phyloP scores from a whole-genome alignment of 2,329 filamentous ascomycete genomes.

The Ceratocystis smalleyi region DNA sequence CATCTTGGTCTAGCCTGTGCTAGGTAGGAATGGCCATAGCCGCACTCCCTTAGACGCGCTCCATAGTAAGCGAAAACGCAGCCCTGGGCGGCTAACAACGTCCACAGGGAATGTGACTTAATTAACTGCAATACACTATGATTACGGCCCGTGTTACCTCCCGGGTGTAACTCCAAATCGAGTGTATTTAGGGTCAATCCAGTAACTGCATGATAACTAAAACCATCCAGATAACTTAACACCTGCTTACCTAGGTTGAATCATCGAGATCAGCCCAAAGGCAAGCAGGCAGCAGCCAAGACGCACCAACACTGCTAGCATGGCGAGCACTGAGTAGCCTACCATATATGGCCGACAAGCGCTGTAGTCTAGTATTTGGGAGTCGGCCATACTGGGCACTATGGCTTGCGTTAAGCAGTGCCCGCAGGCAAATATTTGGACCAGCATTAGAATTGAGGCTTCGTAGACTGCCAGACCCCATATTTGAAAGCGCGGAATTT shows the following conservation, averaged over 20 bases:
- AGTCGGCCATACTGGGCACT: background rate
- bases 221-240: background rate
- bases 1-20: too few species aligned
- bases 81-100: too few species aligned
- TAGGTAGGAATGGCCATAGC: too few species aligned
- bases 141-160: too few species aligned
- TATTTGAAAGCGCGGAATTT: background rate
- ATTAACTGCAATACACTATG: too few species aligned
- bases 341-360: background rate
- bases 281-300: background rate
- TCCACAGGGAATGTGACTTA: too few species aligned
- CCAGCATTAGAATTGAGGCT: background rate
- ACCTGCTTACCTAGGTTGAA: background rate
- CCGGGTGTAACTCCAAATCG: too few species aligned
- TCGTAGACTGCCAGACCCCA: background rate
- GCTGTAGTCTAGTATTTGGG: background rate
- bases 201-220: background rate
- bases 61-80: too few species aligned
- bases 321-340: background rate
- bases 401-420: background rate
- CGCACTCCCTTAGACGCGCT: too few species aligned
- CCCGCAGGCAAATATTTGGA: background rate
- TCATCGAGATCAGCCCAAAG: background rate
- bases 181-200: too few species aligned
- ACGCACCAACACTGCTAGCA: background rate